These are phyloP conservation scores for Tetracladium marchalianum DNA, from an alignment of 495 filamentous ascomycete genomes.

Conservation along the genomic window DNA sequence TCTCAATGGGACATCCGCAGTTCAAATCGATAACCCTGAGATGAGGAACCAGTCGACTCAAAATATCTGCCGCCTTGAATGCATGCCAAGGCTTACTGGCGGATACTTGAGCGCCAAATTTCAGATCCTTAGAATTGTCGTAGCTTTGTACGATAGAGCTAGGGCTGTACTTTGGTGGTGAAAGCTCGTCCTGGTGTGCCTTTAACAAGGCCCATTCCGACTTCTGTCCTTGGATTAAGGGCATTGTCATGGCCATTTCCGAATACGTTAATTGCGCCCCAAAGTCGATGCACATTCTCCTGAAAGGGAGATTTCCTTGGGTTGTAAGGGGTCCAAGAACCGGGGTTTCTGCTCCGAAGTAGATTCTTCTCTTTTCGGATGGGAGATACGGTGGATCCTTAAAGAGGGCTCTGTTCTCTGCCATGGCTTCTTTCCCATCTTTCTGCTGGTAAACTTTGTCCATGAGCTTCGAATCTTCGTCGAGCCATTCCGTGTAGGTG, in stretches of 20 bases:
- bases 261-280: conserved; percentile 94
- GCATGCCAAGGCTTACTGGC: conserved; percentile 83
- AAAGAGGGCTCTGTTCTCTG: conserved; percentile 70
- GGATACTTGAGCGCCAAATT: conserved; percentile 86
- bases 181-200: conserved; percentile 71
- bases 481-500: conserved; percentile 63
- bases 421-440: conserved; percentile 28
- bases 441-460: conserved; percentile 41
- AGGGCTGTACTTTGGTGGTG: conserved; percentile 44
- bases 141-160: conserved; percentile 56
- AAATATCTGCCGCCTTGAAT: conserved; percentile 72
- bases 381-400: conserved; percentile 76
- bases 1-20: conserved; percentile 93
- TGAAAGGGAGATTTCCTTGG: conserved; percentile 95
- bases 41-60: conserved; percentile 65
- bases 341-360: conserved; percentile 89
- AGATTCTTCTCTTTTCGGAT: conserved; percentile 85
- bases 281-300: conserved; percentile 79
- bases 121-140: conserved; percentile 70
- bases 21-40: conserved; percentile 88
- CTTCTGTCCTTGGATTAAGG: conserved; percentile 83
- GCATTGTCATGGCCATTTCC: conserved; percentile 93
- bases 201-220: conserved; percentile 92
- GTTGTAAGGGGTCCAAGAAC: conserved; percentile 80
- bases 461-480: conserved; percentile 44